These are phyloP conservation scores for Apiospora kogelbergensis DNA, from an alignment of 2,329 filamentous ascomycete species.

Conservation along the genomic window DNA sequence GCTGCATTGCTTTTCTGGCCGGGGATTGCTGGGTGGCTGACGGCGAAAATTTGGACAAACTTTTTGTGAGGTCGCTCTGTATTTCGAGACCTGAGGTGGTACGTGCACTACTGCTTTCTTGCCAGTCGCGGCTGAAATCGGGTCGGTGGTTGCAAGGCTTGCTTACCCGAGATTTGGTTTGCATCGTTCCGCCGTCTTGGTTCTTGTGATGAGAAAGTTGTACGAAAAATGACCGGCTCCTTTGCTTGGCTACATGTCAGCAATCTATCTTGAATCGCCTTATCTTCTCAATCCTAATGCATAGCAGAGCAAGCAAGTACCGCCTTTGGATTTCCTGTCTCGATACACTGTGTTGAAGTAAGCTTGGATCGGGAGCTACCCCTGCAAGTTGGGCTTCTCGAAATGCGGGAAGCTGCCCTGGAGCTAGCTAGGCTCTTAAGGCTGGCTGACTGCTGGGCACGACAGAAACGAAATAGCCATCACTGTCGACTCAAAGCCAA, in stretches of 20 bases:
- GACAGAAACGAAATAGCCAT: not conserved
- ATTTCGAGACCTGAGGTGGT: not conserved
- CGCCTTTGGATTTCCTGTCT: too few species aligned
- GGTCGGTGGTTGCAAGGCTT: not conserved
- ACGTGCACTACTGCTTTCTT: not conserved
- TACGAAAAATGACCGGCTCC: not conserved
- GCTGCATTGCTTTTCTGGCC: not conserved
- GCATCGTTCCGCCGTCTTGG: not conserved
- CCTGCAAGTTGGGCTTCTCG: not conserved
- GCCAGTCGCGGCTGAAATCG: not conserved
- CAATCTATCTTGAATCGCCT: too few species aligned
- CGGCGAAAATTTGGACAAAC: not conserved
- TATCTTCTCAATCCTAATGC: too few species aligned
- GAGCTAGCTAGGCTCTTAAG: not conserved
- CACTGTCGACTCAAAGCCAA: not conserved
- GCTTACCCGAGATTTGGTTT: conserved; percentile 2
- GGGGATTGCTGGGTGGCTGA: not conserved
- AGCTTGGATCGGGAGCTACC: not conserved
- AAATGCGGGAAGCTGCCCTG: not conserved
- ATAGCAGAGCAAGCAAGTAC: too few species aligned
- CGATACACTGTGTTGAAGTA: not conserved
- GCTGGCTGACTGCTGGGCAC: not conserved
- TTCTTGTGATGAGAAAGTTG: not conserved
- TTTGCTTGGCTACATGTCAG: not conserved
- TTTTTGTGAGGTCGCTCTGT: not conserved